Percentiles rank a stretch among this genome's conserved stretches.
phyloP scores from a whole-genome alignment of 2,329 filamentous ascomycete genomes.

The Chaetoscypha palmicola region DNA sequence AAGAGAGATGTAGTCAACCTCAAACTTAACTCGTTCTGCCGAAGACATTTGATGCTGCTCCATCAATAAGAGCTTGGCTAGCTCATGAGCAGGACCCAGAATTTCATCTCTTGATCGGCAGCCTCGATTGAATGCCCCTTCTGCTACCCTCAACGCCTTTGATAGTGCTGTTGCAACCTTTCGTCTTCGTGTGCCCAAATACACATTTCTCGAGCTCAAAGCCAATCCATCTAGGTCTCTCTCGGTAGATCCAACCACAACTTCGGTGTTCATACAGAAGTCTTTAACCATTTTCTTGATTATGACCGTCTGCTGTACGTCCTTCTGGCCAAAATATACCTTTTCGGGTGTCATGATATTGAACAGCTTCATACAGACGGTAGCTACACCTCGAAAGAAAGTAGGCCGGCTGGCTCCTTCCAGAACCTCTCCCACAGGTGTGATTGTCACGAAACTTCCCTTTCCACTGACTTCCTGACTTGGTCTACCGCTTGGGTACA shows the following conservation, averaged over 20 bases:
- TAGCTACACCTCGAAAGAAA: constrained; percentile 94
- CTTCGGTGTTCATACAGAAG: constrained; percentile 70
- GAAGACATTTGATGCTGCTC: constrained; percentile 57
- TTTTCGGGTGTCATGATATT: constrained; percentile 71
- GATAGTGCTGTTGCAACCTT: constrained; percentile 65
- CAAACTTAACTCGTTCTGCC: constrained; percentile 58
- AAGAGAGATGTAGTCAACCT: constrained; percentile 88
- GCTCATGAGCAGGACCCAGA: constrained; percentile 60
- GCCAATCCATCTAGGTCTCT: constrained; percentile 78
- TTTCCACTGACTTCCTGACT: constrained; percentile 66
- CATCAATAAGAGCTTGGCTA: constrained; percentile 47
- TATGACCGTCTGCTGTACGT: constrained; percentile 91
- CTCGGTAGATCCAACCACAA: constrained; percentile 67
- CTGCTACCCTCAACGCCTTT: constrained; percentile 62
- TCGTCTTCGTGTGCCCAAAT: constrained; percentile 71
- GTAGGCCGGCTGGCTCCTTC: constrained; percentile 84
- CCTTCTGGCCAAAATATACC: constrained; percentile 95
- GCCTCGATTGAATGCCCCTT: constrained; percentile 52
- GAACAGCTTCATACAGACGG: constrained; percentile 91
- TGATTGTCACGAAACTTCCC: constrained; percentile 88
- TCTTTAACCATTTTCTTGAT: constrained; percentile 82
- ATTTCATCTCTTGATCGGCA: constrained; percentile 55
- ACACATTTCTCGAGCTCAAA: constrained; percentile 89
- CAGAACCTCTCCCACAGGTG: constrained; percentile 70
- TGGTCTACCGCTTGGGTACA: constrained; percentile 75